Evolutionary conservation across 495 filamentous ascomycete genomes (phyloP), one percentile per base, ranked within the genome.

Genomic region (Physcia stellaris): DNA sequence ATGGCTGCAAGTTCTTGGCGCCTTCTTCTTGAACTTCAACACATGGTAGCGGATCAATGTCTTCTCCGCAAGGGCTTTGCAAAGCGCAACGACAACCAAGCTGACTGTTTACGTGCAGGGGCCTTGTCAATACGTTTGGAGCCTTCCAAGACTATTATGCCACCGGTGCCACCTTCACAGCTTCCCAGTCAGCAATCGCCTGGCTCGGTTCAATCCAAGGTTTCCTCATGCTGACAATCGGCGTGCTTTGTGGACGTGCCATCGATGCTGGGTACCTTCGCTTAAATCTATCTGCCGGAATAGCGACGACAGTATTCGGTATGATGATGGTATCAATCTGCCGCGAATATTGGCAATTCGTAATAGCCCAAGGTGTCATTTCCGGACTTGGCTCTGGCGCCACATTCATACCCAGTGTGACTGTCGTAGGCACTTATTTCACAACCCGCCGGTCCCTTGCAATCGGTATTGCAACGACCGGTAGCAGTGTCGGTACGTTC

Each of bases 151-250:
- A 55, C 4, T 69, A 64, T 43, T 62, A 58, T 39, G 70, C 78
- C 41, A 62, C 63, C 9, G 57, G 48, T 10, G 23, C 64, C 3
- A 62, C 81, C 4, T 55, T 62, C 4, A 36, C 52, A 3, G 61
- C 64, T 6, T 67, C 67, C 0, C 71, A 77, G 1, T 80, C 78
- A 3, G 56, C 68, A 18, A 82, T 86, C 35, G 59, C 68, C 2
- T 70, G 68, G 68, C 62, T 72, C 13, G 63, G 64, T 7, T 62
- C 59, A 3, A 47, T 67, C 2, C 60, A 70, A 33, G 60, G 52
- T 0, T 57, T 60, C 11, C 53, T 67, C 3, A 42, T 72, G 9
- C 45, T 68, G 3, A 34, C 64, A 24, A 51, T 52, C 0, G 60
- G 68, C 17, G 42, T 61, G 0, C 15, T 67, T 3, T 50, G 59